Conservation (phyloP, 257 asterid genomes). For the Primulina tabacum region DNA sequence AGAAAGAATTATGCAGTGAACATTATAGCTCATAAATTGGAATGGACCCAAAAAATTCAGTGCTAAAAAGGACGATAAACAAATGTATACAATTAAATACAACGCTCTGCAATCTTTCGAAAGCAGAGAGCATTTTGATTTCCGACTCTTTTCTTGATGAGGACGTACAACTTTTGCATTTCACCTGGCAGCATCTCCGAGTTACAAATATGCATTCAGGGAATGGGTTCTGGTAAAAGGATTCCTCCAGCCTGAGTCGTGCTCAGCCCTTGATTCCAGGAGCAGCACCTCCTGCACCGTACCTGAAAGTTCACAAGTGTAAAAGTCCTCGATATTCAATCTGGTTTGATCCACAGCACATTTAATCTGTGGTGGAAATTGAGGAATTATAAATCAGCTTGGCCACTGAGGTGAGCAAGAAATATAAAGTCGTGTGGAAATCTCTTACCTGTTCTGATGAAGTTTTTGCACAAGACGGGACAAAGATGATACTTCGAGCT, state of each 20-base stretch:
- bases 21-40: background rate
- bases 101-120: background rate
- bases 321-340: background rate
- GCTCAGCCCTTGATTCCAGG: slow-evolving; percentile 81
- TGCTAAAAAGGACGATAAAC: background rate
- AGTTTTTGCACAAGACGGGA: slow-evolving; percentile 55
- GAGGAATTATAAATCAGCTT: background rate
- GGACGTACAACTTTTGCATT: background rate
- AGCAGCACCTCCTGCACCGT: slow-evolving; percentile 72
- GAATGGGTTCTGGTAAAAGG: slow-evolving; percentile 85
- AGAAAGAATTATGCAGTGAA: no score
- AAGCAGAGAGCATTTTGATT: background rate
- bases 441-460: slow-evolving; percentile 65
- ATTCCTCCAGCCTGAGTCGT: slow-evolving; percentile 70
- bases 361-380: background rate
- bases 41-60: background rate
- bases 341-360: no score
- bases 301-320: slow-evolving; percentile 40
- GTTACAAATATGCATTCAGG: slow-evolving; percentile 85
- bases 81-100: background rate
- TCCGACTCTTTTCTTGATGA: background rate
- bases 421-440: background rate
- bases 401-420: slow-evolving; percentile 1
- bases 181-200: slow-evolving; percentile 33
- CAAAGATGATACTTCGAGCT: slow-evolving; percentile 47